Base-by-base conservation (phyloP, 2,329 filamentous ascomycete species). In the Lecanicillium sp. region DNA sequence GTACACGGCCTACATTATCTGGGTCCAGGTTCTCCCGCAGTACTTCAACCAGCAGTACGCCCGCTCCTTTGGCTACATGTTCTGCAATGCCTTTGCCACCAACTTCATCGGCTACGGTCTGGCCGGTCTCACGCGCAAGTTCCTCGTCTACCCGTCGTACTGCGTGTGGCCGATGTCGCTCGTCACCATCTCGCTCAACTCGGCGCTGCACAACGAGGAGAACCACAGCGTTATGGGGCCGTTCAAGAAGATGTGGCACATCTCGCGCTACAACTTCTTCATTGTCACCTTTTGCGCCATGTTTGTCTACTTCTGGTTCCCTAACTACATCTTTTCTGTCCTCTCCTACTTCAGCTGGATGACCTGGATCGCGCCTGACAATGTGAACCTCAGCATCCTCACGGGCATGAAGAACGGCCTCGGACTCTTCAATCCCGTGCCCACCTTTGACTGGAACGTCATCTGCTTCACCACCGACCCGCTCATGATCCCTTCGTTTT, bases 261-360 rank as follows among this genome's bases (percentile, higher is more conserved):
- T 71, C 41, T 63, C 64, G 10, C 65, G 67, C 9, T 62, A 66
- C 35, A 63, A 61, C 39, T 71, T 72, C 56, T 74, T 74, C 55
- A 52, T 64, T 30, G 47, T 63, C 24, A 55, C 64, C 6, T 70
- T 70, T 35, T 56, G 48, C 1, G 62, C 58, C 48, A 72, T 72
- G 65, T 74, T 73, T 45, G 52, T 71, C n/a, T 75, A 67, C 54
- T 74, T 72, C 55, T 74, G 70, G 69, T 68, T 75, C 51, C 72
- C 72, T 3, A 64, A 68, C 51, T 72, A 67, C 52, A 58, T 75
- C 38, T 74, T 73, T 56, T 58, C 58, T 5, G 69, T 65, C 5
- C 57, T 74, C 14, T 66, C 62, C 41, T 52, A 61, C 40, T 74
- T 75, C 54, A 70, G 63, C 58, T 75, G 70, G 68, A 62, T 73